phyloP scores from a whole-genome alignment of 1,139 yeast genomes.

The Diutina sp. region DNA sequence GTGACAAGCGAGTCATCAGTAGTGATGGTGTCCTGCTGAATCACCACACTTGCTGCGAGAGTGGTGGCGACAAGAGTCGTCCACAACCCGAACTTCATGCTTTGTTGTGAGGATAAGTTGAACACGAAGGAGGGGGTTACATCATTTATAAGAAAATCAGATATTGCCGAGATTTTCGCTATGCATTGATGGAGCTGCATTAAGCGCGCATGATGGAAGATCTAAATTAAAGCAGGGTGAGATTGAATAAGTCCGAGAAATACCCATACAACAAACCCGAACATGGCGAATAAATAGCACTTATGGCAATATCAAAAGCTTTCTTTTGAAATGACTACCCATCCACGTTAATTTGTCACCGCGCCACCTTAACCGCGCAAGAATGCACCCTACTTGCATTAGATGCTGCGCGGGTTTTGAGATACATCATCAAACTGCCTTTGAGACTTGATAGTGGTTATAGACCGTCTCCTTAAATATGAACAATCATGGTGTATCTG shows the following conservation, averaged over 20 bases:
- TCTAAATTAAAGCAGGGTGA: not conserved
- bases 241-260: not conserved
- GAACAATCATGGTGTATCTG: not conserved
- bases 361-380: not conserved
- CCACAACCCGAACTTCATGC: not conserved
- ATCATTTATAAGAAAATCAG: not conserved
- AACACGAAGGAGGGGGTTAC: not conserved
- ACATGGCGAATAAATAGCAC: not conserved
- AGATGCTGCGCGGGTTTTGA: not conserved
- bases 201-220: not conserved
- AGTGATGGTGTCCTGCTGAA: not conserved
- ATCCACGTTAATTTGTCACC: too few relatives aligned
- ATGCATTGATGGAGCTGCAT: not conserved
- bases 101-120: not conserved
- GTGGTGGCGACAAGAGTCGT: not conserved
- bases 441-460: not conserved
- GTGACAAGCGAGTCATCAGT: not conserved
- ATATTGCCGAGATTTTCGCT: not conserved
- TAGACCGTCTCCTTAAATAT: not conserved
- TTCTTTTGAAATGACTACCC: too few relatives aligned
- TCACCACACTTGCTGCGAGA: not conserved
- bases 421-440: not conserved
- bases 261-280: not conserved
- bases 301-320: too few relatives aligned
- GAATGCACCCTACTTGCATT: not conserved